Evolutionary conservation across 2,329 filamentous ascomycete species (phyloP).

Genomic region (Peltaster fructicola): DNA sequence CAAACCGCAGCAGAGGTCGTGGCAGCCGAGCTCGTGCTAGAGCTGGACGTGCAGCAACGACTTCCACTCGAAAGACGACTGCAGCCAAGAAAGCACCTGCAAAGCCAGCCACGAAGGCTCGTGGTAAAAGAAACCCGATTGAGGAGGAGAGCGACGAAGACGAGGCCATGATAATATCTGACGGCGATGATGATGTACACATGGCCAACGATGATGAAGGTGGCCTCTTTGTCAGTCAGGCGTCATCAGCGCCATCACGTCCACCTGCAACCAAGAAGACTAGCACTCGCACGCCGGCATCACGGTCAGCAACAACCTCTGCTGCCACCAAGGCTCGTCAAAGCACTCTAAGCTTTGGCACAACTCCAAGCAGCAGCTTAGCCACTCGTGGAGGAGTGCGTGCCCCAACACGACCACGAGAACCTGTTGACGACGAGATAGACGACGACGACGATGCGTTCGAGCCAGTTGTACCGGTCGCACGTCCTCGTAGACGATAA

Average conservation of each 20-base stretch:
- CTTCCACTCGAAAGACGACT: slow-evolving; percentile 22
- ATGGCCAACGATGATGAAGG: slow-evolving; percentile 30
- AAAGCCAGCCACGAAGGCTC: slow-evolving; percentile 20
- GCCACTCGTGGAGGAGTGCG: too few relatives aligned
- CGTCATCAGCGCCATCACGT: slow-evolving; percentile 6
- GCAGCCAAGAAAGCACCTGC: slow-evolving; percentile 20
- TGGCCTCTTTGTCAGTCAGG: slow-evolving; percentile 25
- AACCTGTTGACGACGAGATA: slow-evolving; percentile 25
- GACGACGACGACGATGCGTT: slow-evolving; percentile 22
- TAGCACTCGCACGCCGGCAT: too few relatives aligned
- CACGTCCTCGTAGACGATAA: too few relatives aligned
- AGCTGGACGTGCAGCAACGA: slow-evolving; percentile 23
- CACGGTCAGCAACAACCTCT: too few relatives aligned
- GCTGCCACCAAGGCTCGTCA: too few relatives aligned
- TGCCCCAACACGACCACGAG: slow-evolving; percentile 18
- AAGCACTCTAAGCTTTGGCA: too few relatives aligned
- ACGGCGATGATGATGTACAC: slow-evolving; percentile 28
- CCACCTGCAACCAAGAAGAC: slow-evolving; percentile 9
- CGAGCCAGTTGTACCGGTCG: slow-evolving; percentile 15
- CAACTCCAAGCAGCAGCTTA: too few relatives aligned
- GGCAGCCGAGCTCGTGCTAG: slow-evolving; percentile 27
- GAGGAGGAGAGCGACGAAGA: slow-evolving; percentile 28
- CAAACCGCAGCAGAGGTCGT: slow-evolving; percentile 28
- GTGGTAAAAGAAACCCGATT: slow-evolving; percentile 23
- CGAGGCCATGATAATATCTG: slow-evolving; percentile 23